Evolutionary conservation across 106 monocot genomes (phyloP).

Genomic region (Phalaenopsis equestris): DNA sequence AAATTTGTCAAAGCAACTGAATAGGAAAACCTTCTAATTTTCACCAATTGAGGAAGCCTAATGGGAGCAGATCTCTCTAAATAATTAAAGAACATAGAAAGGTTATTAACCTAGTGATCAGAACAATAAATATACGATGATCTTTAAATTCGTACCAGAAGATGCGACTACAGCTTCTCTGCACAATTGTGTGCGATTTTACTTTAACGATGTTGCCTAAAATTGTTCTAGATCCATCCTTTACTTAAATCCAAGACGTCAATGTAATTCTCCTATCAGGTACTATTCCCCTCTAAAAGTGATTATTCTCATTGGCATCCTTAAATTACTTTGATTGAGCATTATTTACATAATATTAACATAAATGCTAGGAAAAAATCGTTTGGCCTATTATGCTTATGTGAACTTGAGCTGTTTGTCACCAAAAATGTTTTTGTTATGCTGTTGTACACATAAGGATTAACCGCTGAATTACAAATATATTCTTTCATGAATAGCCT

Average conservation of each 20-base stretch:
- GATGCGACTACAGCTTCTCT: neutral
- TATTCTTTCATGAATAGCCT: neutral
- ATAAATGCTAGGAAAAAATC: neutral
- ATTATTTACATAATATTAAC: neutral
- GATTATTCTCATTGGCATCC: neutral
- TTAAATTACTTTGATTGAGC: neutral
- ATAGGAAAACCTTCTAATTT: neutral
- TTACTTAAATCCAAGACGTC: neutral
- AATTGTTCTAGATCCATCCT: neutral
- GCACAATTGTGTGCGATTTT: neutral
- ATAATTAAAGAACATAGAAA: neutral
- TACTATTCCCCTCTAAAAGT: neutral
- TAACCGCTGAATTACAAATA: neutral
- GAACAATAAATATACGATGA: neutral
- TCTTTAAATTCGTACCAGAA: neutral
- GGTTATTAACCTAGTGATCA: neutral
- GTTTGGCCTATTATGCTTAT: neutral
- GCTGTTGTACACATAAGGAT: neutral
- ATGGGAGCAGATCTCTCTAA: neutral
- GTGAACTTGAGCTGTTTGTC: neutral
- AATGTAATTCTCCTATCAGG: neutral
- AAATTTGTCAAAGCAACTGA: neutral
- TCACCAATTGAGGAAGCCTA: neutral
- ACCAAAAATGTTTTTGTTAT: neutral
- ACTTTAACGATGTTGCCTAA: neutral